These are phyloP conservation scores for Rutstroemia sp. DNA, from an alignment of 2,329 filamentous ascomycete species.

Conservation along the genomic window DNA sequence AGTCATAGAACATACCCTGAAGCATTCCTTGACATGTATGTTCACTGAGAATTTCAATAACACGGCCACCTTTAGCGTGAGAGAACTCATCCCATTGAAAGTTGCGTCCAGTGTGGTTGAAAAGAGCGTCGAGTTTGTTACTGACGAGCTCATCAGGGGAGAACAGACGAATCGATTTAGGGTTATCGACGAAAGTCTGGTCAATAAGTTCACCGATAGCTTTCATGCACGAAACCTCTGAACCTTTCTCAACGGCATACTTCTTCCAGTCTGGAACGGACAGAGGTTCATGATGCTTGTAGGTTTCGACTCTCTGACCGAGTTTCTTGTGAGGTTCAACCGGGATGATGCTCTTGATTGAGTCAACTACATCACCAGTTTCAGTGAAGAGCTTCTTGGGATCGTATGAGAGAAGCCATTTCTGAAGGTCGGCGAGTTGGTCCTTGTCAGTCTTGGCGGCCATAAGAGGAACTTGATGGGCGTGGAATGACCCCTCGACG, in stretches of 20 bases:
- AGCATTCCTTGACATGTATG: conserved; percentile 58
- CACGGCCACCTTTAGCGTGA: conserved; percentile 49
- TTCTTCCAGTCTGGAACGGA: conserved; percentile 49
- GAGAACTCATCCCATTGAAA: conserved; percentile 62
- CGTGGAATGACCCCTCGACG: conserved; percentile 58
- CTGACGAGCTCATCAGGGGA: conserved; percentile 60
- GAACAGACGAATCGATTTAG: conserved; percentile 51
- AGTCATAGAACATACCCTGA: conserved; percentile 30
- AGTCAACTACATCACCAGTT: conserved; percentile 37
- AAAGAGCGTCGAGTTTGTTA: conserved; percentile 54
- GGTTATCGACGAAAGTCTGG: conserved; percentile 48
- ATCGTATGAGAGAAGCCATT: conserved; percentile 52
- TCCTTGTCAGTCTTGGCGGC: conserved; percentile 46
- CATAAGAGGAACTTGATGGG: conserved; percentile 58
- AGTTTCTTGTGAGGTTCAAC: conserved; percentile 45
- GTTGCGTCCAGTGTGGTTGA: conserved; percentile 51
- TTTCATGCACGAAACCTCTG: conserved; percentile 52
- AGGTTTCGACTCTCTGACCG: conserved; percentile 48
- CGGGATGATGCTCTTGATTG: conserved; percentile 48
- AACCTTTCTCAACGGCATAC: conserved; percentile 41
- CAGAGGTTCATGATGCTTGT: conserved; percentile 42
- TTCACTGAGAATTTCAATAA: conserved; percentile 61
- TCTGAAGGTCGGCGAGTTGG: conserved; percentile 47
- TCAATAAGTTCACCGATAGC: conserved; percentile 47
- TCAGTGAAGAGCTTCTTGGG: conserved; percentile 44